Evolutionary conservation across 2,329 filamentous ascomycete species (phyloP).

Genomic region (Venturia pyrina): DNA sequence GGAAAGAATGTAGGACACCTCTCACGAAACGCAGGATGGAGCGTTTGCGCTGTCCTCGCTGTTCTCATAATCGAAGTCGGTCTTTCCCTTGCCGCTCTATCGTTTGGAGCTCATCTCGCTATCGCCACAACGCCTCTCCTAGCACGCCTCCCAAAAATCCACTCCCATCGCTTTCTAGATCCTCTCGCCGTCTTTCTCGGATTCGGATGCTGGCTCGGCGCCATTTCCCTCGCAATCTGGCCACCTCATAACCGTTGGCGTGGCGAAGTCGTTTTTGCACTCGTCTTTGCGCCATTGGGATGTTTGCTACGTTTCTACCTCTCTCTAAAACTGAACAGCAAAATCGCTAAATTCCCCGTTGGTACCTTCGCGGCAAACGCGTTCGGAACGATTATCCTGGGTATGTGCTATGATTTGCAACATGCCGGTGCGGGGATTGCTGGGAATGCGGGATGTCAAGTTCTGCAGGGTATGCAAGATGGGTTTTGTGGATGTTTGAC

Average conservation of each 20-base stretch:
- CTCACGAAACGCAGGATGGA: constrained; percentile 62
- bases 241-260: constrained; percentile 70
- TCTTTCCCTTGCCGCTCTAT: constrained; percentile 59
- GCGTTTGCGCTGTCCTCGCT: constrained; percentile 69
- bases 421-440: constrained; percentile 32
- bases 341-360: constrained; percentile 60
- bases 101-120: constrained; percentile 67
- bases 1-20: constrained; percentile 32
- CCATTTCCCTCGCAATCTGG: constrained; percentile 59
- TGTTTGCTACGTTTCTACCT: constrained; percentile 66
- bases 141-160: constrained; percentile 43
- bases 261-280: constrained; percentile 60
- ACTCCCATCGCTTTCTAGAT: constrained; percentile 41
- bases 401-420: constrained; percentile 69
- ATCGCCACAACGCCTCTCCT: constrained; percentile 46
- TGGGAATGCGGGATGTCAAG: constrained; percentile 53
- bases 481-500: constrained; percentile 59
- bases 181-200: constrained; percentile 52
- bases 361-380: constrained; percentile 82
- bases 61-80: constrained; percentile 64
- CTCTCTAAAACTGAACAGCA: constrained; percentile 60
- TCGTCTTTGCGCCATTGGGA: constrained; percentile 75
- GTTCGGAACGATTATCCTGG: constrained; percentile 63
- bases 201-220: constrained; percentile 70
- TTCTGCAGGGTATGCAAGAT: constrained; percentile 56